Percentiles rank a stretch among this genome's conserved stretches.
These are phyloP conservation scores for Isabelozyma pseudorhagii DNA, from an alignment of 805 yeast genomes.

Conservation along the genomic window DNA sequence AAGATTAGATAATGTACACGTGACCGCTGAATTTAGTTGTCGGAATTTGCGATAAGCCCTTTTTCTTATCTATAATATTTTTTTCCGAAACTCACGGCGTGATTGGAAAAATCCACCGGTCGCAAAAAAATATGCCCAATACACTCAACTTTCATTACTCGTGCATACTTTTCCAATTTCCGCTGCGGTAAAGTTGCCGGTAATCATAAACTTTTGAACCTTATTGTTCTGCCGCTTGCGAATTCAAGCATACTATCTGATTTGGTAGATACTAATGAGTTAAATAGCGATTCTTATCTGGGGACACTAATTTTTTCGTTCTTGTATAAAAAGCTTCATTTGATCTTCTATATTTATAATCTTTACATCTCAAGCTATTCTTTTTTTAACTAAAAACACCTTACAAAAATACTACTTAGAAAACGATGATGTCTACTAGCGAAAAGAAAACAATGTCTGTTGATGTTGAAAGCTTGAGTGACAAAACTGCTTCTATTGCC, in stretches of 20 bases:
- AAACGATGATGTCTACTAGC: neutral
- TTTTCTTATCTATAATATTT: neutral
- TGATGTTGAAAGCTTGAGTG: conserved; percentile 3
- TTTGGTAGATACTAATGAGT: neutral
- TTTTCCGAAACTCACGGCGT: neutral
- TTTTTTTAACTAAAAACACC: neutral
- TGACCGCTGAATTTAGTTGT: neutral
- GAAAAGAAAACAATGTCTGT: neutral
- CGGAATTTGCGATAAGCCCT: neutral
- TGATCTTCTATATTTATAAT: neutral
- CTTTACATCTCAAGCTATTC: neutral
- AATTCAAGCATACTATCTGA: neutral
- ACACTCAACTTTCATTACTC: neutral
- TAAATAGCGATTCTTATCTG: neutral
- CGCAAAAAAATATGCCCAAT: neutral
- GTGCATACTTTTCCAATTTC: neutral
- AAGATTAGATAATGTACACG: neutral
- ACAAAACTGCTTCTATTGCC: neutral
- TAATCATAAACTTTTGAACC: neutral
- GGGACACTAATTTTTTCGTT: neutral
- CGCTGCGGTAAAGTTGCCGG: neutral
- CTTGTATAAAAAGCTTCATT: neutral
- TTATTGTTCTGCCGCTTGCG: neutral
- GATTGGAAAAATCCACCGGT: neutral
- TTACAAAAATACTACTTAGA: too few relatives aligned